Base-by-base conservation (phyloP, 768 basidiomycete genomes). In the Aureoboletus auriporus region DNA sequence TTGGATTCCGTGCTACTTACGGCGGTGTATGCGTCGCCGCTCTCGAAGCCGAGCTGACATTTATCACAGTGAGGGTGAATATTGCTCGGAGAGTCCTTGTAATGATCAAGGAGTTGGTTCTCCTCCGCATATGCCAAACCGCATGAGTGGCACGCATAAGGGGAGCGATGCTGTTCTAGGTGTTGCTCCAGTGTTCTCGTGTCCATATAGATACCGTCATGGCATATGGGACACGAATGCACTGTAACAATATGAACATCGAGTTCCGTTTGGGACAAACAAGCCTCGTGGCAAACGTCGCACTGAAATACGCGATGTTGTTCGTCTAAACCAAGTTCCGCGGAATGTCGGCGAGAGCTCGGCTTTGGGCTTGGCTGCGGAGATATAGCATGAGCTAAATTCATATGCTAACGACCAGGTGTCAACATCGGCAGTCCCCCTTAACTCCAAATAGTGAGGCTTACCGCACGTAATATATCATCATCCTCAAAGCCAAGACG, bases 91-190 rank as follows among this genome's bases (percentile, higher is more conserved):
- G 74, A 71, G 6, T 68, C 60, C 42, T 52, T 62, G 54, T 75
- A 76, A 49, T 78, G 77, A 5, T 56, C 54, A 16, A 63, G 54
- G 3, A 77, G 63, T 3, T 66, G 64, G 11, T 71, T 72, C 43
- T 72, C 66, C 33, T 67, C 59, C 3, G 49, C 28, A 39, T 56
- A 67, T 1, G 57, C 61, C 37, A 57, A 42, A 27, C 55, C 55
- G 9, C 66, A 69, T 11, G 50, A 13, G 17, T 27, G 42, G 44
- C 66, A 67, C 9, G 46, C 49, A 31, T 65, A 65, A 33, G 63
- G 61, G 13, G 45, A 48, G 13, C 57, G 61, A 45, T 69, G 66
- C 8, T 65, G 54, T 5, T 59, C 67, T 10, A 69, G 55, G 29
- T 67, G 66, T n/a, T 63, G 53, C 17, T 67, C 61, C 31, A 67